These are phyloP conservation scores for Schoenoplectus tabernaemontani DNA, from an alignment of 202 grass and related monocot genomes.

Conservation along the genomic window DNA sequence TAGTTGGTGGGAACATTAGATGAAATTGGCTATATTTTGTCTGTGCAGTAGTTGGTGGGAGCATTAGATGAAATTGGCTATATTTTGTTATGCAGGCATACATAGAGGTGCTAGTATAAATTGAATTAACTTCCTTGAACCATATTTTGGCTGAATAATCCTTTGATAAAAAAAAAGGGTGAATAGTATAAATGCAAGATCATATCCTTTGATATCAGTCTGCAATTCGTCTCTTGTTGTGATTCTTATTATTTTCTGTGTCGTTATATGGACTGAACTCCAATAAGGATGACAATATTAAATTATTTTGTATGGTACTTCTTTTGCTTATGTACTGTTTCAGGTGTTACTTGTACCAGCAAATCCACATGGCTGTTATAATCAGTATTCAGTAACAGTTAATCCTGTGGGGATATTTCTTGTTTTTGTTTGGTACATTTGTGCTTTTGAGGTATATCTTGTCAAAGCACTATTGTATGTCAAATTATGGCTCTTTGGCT, in stretches of 20 bases:
- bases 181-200: neutral
- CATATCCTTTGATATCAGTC: neutral
- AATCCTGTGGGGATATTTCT: neutral
- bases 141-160: neutral
- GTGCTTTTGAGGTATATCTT: too few relatives aligned
- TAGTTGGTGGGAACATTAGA: neutral
- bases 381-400: neutral
- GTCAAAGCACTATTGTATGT: too few relatives aligned
- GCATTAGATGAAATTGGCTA: neutral
- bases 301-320: neutral
- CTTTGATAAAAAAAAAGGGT: neutral
- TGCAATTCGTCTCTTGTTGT: neutral
- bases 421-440: too few relatives aligned
- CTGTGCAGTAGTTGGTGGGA: neutral
- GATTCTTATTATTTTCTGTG: neutral
- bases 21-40: slow-evolving; percentile 46
- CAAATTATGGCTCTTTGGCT: too few relatives aligned
- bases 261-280: neutral
- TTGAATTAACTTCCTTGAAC: neutral
- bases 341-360: neutral
- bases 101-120: neutral
- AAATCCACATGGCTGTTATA: neutral
- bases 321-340: too few relatives aligned
- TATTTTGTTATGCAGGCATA: neutral
- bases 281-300: neutral